Conservation (phyloP, 768 basidiomycete species). For the Strobilomyces dryophilus region DNA sequence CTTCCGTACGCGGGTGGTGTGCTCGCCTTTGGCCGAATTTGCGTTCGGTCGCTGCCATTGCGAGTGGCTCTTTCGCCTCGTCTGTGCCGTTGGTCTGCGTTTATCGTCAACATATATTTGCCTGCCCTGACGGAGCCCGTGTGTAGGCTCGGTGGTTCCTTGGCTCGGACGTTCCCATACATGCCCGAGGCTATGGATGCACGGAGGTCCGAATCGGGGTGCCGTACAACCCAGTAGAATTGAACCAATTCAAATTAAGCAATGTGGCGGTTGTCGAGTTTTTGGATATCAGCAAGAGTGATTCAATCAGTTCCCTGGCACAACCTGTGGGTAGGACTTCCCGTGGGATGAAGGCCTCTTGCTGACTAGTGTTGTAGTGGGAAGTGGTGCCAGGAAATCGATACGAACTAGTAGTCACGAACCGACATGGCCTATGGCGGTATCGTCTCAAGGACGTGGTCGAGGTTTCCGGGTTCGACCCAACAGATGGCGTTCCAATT, state of each 20-base stretch:
- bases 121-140: background rate
- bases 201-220: background rate
- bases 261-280: background rate
- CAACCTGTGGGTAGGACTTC: background rate
- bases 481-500: background rate
- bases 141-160: background rate
- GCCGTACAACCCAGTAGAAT: background rate
- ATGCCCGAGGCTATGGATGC: background rate
- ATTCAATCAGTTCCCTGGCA: background rate
- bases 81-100: background rate
- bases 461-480: background rate
- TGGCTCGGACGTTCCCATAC: background rate
- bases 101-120: background rate
- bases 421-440: background rate
- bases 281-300: background rate
- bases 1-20: conserved; percentile 10
- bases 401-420: background rate
- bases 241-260: background rate
- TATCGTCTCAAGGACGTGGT: background rate
- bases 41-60: too few relatives aligned
- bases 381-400: background rate
- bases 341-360: too few relatives aligned
- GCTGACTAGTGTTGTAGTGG: background rate
- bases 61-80: too few relatives aligned
- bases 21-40: background rate